Evolutionary conservation across 2,329 filamentous ascomycete genomes (phyloP).

Genomic region (Fusarium sp.): DNA sequence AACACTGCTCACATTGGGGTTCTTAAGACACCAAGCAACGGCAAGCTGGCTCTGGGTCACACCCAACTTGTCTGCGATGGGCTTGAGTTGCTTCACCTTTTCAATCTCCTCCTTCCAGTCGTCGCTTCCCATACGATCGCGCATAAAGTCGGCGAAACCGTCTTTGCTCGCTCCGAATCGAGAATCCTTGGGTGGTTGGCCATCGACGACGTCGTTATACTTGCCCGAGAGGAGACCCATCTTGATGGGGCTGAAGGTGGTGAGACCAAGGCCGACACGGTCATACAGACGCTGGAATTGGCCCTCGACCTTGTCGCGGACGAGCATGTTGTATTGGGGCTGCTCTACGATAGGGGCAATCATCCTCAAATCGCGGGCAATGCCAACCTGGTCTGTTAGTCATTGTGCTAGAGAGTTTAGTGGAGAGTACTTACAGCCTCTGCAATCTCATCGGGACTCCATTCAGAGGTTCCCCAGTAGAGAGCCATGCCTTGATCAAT

Average conservation of each 20-base stretch:
- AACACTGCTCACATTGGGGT: slow-evolving; percentile 62
- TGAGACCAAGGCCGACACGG: slow-evolving; percentile 68
- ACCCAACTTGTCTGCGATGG: slow-evolving; percentile 68
- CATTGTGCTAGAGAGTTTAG: accelerated
- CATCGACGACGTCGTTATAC: slow-evolving; percentile 66
- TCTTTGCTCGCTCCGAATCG: slow-evolving; percentile 68
- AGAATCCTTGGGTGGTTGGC: slow-evolving; percentile 63
- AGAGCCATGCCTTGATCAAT: slow-evolving; percentile 75
- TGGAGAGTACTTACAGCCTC: slow-evolving; percentile 55
- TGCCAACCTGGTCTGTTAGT: slow-evolving; percentile 55
- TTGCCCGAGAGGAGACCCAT: slow-evolving; percentile 72
- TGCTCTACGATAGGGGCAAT: slow-evolving; percentile 75
- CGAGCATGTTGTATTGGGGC: slow-evolving; percentile 74
- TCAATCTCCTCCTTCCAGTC: slow-evolving; percentile 64
- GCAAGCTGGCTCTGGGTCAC: slow-evolving; percentile 62
- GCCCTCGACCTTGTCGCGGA: slow-evolving; percentile 69
- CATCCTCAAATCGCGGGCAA: slow-evolving; percentile 68
- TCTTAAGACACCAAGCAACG: slow-evolving; percentile 65
- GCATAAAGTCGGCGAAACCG: slow-evolving; percentile 67
- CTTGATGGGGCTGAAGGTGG: slow-evolving; percentile 69
- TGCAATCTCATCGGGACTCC: slow-evolving; percentile 75
- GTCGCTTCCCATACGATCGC: slow-evolving; percentile 54
- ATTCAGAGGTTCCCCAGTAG: slow-evolving; percentile 74
- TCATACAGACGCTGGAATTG: slow-evolving; percentile 71
- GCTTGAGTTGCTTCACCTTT: slow-evolving; percentile 55